Conservation (phyloP, 306 rosid species). For the Hylodesmum podocarpum region DNA sequence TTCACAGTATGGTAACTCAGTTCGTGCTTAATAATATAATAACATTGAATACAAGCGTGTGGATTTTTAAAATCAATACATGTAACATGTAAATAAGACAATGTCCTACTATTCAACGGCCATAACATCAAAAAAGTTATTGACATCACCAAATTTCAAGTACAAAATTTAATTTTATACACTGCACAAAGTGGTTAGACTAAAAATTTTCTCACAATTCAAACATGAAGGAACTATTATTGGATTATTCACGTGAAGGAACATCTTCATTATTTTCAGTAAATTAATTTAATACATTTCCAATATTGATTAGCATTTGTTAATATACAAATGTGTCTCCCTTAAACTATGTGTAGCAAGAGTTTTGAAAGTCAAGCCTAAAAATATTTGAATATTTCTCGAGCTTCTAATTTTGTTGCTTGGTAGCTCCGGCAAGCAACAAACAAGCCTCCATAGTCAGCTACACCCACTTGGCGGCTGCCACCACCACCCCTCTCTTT, state of each 20-base stretch:
- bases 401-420: constrained; percentile 58
- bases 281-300: neutral
- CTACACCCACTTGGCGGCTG: constrained; percentile 48
- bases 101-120: neutral
- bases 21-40: neutral
- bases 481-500: constrained; percentile 35
- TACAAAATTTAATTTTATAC: too few species aligned
- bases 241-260: constrained; percentile 1
- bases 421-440: constrained; percentile 74
- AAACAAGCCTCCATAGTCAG: constrained; percentile 40
- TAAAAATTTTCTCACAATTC: neutral
- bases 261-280: neutral
- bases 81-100: neutral
- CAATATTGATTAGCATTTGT: neutral
- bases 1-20: neutral
- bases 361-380: constrained; percentile 53
- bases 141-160: neutral
- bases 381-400: constrained; percentile 45
- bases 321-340: neutral
- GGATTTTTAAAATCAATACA: neutral
- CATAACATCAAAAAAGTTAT: neutral
- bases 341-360: constrained; percentile 8
- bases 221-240: neutral
- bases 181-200: neutral
- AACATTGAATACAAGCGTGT: neutral